Evolutionary conservation across 2,329 filamentous ascomycete species (phyloP).

Genomic region (Arthrobotrys entomopaga): DNA sequence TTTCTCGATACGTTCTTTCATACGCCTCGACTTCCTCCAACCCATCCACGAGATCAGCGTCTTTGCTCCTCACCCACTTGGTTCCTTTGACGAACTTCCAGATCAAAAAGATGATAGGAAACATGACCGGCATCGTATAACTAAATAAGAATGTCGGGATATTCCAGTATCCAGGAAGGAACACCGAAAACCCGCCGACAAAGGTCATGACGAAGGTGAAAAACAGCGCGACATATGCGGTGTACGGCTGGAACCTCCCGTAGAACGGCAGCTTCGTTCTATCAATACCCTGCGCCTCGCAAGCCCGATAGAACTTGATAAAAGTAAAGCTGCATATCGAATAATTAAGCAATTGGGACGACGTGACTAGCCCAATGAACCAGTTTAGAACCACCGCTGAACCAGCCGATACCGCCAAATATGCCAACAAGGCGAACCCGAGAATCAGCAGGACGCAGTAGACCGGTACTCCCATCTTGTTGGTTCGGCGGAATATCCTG

Average conservation of each 20-base stretch:
- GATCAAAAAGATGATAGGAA: slow-evolving; percentile 74
- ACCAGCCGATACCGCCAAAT: slow-evolving; percentile 75
- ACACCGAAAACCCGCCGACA: slow-evolving; percentile 79
- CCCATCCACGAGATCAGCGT: slow-evolving; percentile 73
- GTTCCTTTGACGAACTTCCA: slow-evolving; percentile 79
- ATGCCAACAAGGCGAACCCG: slow-evolving; percentile 75
- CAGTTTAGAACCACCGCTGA: slow-evolving; percentile 76
- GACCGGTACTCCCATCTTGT: slow-evolving; percentile 74
- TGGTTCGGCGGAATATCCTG: slow-evolving; percentile 70
- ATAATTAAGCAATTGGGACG: slow-evolving; percentile 79
- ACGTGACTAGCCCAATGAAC: slow-evolving; percentile 78
- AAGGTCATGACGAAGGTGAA: slow-evolving; percentile 77
- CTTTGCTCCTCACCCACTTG: slow-evolving; percentile 67
- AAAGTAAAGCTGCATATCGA: slow-evolving; percentile 76
- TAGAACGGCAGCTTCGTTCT: slow-evolving; percentile 76
- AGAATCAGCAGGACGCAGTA: slow-evolving; percentile 76
- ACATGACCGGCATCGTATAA: slow-evolving; percentile 75
- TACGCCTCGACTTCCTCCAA: slow-evolving; percentile 76
- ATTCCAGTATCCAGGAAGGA: slow-evolving; percentile 75
- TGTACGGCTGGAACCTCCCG: slow-evolving; percentile 75
- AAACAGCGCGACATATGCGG: slow-evolving; percentile 73
- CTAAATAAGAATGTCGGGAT: slow-evolving; percentile 78
- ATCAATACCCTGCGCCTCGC: slow-evolving; percentile 74
- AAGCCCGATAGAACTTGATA: slow-evolving; percentile 76
- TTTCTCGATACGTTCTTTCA: slow-evolving; percentile 68